Evolutionary conservation across 208 protist genomes (phyloP), one percentile per base, ranked within the genome.

Genomic region (Trypanosoma caninum): DNA sequence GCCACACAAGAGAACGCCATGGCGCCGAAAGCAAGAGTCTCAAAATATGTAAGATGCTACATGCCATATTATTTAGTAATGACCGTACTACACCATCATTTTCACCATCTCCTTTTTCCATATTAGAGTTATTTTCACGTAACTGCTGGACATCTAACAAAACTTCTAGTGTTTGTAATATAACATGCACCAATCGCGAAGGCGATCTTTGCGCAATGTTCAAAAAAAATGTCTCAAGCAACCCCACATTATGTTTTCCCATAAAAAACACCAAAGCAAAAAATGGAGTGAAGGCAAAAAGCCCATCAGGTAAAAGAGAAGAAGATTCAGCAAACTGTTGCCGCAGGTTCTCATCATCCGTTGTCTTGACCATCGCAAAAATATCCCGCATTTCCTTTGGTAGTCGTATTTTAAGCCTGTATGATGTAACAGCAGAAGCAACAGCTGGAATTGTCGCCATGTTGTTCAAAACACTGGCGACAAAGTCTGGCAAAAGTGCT

Each of bases 121-220:
- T 11, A 20, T 25, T 1, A 47, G 9, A 2, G n/a, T 35, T 11
- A 18, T 53, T 64, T 1, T 47, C 30, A 41, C 13, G 7, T 0
- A 10, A 31, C 0, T 34, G n/a, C n/a, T 40, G 8, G 13, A 31
- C 22, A 10, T 11, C 37, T 25, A 72, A 35, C 38, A 63, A 40
- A 0, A 44, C 56, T 27, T 59, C 65, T 31, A 72, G 50, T 22
- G 57, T 31, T 11, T 65, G 56, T 25, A 65, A 33, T 3, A 72
- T 1, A 9, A 72, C 27, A 2, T 60, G 65, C 9, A 37, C 31
- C 18, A 72, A 30, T 41, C 51, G 57, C 30, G 65, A 65, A 14
- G 65, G 65, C 3, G 58, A 56, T 30, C 65, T 72, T 47, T 72
- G 65, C 13, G 65, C 65, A 31, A 72, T 58, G 59, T 65, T 72